phyloP scores from a whole-genome alignment of 192 early-diverging fungal genomes.

The Podila verticillata region DNA sequence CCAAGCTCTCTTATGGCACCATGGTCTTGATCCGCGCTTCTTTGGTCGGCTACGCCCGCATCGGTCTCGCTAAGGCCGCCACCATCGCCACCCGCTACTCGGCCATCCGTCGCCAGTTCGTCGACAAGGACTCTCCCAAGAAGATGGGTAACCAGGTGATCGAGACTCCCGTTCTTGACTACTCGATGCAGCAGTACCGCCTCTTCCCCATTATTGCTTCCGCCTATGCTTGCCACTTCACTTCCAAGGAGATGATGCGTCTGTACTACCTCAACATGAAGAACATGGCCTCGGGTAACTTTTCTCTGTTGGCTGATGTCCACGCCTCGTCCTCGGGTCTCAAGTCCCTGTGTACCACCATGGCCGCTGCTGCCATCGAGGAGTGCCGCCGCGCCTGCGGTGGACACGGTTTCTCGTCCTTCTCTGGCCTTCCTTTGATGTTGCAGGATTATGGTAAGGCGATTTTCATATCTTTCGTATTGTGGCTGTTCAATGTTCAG shows the following conservation, averaged over 20 bases:
- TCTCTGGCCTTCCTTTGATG: slow-evolving; percentile 75
- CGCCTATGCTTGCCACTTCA: slow-evolving; percentile 78
- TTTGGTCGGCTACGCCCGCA: slow-evolving; percentile 71
- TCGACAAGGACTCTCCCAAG: slow-evolving; percentile 62
- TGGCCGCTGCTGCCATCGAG: slow-evolving; percentile 73
- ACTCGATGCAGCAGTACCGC: slow-evolving; percentile 80
- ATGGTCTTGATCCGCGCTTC: slow-evolving; percentile 86
- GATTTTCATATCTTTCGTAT: background rate
- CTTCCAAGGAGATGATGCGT: slow-evolving; percentile 67
- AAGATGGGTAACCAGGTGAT: slow-evolving; percentile 55
- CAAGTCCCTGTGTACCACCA: slow-evolving; percentile 76
- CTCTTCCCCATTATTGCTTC: slow-evolving; percentile 74
- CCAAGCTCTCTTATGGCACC: slow-evolving; percentile 86
- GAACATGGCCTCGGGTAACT: slow-evolving; percentile 67
- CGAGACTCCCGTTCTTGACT: slow-evolving; percentile 79
- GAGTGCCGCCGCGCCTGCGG: slow-evolving; percentile 77
- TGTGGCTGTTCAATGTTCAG: too few species aligned
- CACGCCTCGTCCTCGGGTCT: slow-evolving; percentile 79
- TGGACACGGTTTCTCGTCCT: slow-evolving; percentile 80
- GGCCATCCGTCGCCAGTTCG: slow-evolving; percentile 77
- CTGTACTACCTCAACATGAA: slow-evolving; percentile 69
- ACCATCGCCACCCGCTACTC: slow-evolving; percentile 80
- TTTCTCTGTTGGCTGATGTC: slow-evolving; percentile 72
- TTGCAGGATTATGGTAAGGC: slow-evolving; percentile 66
- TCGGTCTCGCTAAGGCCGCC: slow-evolving; percentile 71